These are phyloP conservation scores for Dactylellina leptospora DNA, from an alignment of 2,329 filamentous ascomycete species.

Conservation along the genomic window DNA sequence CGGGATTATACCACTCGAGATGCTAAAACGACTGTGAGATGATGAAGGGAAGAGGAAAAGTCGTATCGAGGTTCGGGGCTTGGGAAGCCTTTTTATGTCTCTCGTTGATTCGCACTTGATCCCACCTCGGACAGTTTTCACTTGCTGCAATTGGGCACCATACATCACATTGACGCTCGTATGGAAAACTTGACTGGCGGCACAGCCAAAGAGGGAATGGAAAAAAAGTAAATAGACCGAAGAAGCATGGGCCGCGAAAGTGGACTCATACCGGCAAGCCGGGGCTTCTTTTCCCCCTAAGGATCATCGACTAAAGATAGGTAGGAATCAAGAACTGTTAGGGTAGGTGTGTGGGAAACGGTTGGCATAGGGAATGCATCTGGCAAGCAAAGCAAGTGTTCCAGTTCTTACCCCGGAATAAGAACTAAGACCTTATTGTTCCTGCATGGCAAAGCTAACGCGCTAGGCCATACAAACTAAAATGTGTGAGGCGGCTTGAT, in stretches of 20 bases:
- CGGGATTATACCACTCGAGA: constrained; percentile 45
- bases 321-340: constrained; percentile 20
- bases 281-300: constrained; percentile 25
- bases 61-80: constrained; percentile 19
- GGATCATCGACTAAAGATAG: constrained; percentile 45
- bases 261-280: constrained; percentile 22
- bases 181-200: constrained; percentile 18
- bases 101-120: constrained; percentile 9
- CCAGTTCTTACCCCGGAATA: constrained; percentile 24
- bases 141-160: constrained; percentile 18
- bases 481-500: constrained; percentile 22
- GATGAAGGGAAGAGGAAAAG: constrained; percentile 33
- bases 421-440: constrained; percentile 42
- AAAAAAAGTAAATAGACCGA: background rate
- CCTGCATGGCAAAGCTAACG: constrained; percentile 48
- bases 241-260: constrained; percentile 37
- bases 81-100: constrained; percentile 44
- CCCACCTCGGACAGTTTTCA: constrained; percentile 52
- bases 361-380: constrained; percentile 29
- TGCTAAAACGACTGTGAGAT: constrained; percentile 49
- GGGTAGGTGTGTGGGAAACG: constrained; percentile 32
- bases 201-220: background rate
- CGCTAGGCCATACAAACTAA: constrained; percentile 15
- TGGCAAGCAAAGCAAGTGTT: constrained; percentile 34
- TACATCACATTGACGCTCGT: constrained; percentile 53